Evolutionary conservation across 768 basidiomycete genomes (phyloP).

Genomic region (Lentinus tigrinus): DNA sequence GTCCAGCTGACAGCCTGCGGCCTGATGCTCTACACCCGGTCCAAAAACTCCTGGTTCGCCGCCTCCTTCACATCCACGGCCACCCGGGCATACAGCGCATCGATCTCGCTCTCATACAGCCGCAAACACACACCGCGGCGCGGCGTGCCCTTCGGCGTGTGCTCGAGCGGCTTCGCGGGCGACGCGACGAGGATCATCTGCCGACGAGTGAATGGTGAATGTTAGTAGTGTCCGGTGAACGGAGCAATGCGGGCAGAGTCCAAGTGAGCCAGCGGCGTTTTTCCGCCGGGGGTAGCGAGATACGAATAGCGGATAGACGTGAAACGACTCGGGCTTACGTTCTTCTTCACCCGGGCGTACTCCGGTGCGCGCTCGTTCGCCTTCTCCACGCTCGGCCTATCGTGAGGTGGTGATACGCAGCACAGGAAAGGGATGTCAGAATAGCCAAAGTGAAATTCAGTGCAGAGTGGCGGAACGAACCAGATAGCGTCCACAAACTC

Average conservation of each 20-base stretch:
- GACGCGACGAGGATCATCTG: constrained; percentile 23
- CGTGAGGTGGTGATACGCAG: too few species aligned
- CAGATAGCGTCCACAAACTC: constrained; percentile 11
- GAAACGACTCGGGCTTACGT: too few species aligned
- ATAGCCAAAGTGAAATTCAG: neutral
- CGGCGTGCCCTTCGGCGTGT: constrained; percentile 22
- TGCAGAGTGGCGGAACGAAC: neutral
- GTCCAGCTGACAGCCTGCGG: too few species aligned
- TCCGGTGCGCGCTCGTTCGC: constrained; percentile 38
- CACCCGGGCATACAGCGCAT: constrained; percentile 7
- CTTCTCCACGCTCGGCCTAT: constrained; percentile 39
- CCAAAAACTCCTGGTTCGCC: neutral
- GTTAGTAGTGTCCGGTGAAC: neutral
- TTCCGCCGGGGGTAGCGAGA: too few species aligned
- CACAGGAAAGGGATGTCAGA: neutral
- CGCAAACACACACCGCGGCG: constrained; percentile 14
- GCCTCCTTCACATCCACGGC: neutral
- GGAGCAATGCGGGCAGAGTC: neutral
- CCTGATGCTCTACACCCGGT: neutral
- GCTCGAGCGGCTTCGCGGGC: constrained; percentile 17
- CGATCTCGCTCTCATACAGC: constrained; percentile 18
- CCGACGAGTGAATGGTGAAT: constrained; percentile 11
- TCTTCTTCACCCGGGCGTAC: constrained; percentile 42
- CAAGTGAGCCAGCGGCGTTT: too few species aligned
- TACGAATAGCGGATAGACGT: too few species aligned